Base-by-base conservation (phyloP, 2,329 filamentous ascomycete genomes). In the Cladorrhinum sp. region DNA sequence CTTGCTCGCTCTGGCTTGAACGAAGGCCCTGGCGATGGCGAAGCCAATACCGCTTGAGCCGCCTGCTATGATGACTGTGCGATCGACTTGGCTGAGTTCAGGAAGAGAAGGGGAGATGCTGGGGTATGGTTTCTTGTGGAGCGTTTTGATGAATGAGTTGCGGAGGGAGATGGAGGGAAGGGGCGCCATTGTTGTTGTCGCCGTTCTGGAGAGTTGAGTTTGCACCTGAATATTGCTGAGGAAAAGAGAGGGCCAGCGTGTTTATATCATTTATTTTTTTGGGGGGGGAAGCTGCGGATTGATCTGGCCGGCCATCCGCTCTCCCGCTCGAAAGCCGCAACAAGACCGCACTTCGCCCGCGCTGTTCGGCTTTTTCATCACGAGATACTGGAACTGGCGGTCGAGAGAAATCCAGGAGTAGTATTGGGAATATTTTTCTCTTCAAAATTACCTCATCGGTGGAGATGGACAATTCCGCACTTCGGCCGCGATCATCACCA, bases 1-100 rank as follows among this genome's bases (percentile, higher is more conserved):
- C 20, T 67, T 66, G 1, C 64, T 30, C 4, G 73, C 73, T 0
- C 71, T 71, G 0, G 80, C 80, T 1, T 67, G 59, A 8, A 74
- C 72, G 64, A 80, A 91, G 51, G 86, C 76, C 53, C 80, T 78
- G 2, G 87, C 86, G 16, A 88, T 82, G 0, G 85, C 83, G 59
- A 85, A 83, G 1, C 88, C 88, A 52, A 91, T 85, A 24, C 88
- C 86, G 0, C 79, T 81, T 0, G 83, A 82, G n/a, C 82, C 86
- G 46, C 88, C 88, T 1, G 85, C 88, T 69, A 92, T 84, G 8
- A 91, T 76, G 5, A 89, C 82, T 0, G 80, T 86, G n/a, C 71
- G 69, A n/a, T 77, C 77, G 1, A 70, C 66, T 51, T 80, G 77
- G 3, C 71, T 75, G 6, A 80, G 67, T 62, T 75, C 73, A 0